Evolutionary conservation across 805 yeast genomes (phyloP), one percentile per base, ranked within the genome.

Genomic region (Schizosaccharomyces cryophilus): DNA sequence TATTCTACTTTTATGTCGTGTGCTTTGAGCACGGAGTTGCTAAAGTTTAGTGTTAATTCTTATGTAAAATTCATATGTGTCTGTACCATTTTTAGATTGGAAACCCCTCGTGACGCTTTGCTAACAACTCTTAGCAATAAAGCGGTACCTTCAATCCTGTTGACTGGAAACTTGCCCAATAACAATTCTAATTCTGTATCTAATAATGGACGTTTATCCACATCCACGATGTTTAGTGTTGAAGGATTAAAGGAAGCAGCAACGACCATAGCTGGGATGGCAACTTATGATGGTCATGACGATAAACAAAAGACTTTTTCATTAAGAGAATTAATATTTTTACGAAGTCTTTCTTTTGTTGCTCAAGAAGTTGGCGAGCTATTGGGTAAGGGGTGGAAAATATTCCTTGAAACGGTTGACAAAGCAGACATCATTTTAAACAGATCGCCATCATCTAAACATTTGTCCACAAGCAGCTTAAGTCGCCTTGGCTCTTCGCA

Each of bases 21-120:
- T 0, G 74, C 84, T 4, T 70, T 86, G 67, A 95, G 87, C 66
- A 75, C 77, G 61, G 90, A 85, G 19, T 67, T 81, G 24, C 89
- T 85, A 69, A 84, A 84, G 62, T 71, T 74, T 9, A 67, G 83
- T 2, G 80, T 88, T 2, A 74, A 95, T 48, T 78, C 94, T 0
- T 75, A 86, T 6, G 96, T 90, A 69, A 82, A 83, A 64, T 74
- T 86, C 59, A 80, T 95, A 5, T 95, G 87, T 68, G 80, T 89
- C 0, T 78, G 89, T 0, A 96, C 96, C 0, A 72, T 87, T 17
- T 70, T 88, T n/a, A 82, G 80, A 0, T 68, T 84, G 13, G 67
- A 69, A 0, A 73, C 72, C 0, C 73, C 83, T 26, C 73, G 95
- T 59, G 85, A 87, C 66, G 78, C 79, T 9, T 77, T 81, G 58